A percentile compares a stretch with the other conserved stretches of the same genome.
phyloP scores from a whole-genome alignment of 2,329 filamentous ascomycete species.

The Nemania sp. region DNA sequence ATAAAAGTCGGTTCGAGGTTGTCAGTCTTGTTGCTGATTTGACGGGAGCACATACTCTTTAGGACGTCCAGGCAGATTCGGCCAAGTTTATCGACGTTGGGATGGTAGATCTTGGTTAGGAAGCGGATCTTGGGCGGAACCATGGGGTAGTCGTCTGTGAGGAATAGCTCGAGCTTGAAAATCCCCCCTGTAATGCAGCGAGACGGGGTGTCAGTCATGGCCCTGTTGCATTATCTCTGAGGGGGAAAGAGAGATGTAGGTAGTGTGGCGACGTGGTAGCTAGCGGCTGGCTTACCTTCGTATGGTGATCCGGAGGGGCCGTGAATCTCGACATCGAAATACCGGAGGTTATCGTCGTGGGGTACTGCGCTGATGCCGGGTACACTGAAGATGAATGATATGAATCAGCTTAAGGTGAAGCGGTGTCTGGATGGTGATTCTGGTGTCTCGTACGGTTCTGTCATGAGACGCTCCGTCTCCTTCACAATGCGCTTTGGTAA shows the following conservation, averaged over 20 bases:
- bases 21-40: conserved; percentile 1
- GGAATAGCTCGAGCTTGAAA: conserved; percentile 96
- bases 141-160: conserved; percentile 99
- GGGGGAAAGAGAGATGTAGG: not conserved
- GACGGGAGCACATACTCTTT: conserved; percentile 69
- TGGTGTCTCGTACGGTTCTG: conserved; percentile 77
- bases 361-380: conserved; percentile 94
- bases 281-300: conserved; percentile 67
- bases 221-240: not conserved
- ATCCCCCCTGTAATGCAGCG: conserved; percentile 64
- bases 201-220: not conserved
- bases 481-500: conserved; percentile 97
- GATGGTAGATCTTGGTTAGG: conserved; percentile 98
- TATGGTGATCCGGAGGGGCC: conserved; percentile 92
- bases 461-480: conserved; percentile 96
- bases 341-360: conserved; percentile 95
- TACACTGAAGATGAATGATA: conserved; percentile 63
- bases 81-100: conserved; percentile 96
- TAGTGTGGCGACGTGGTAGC: not conserved
- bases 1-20: not conserved
- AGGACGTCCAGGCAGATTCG: conserved; percentile 96
- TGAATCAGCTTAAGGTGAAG: not conserved
- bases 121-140: conserved; percentile 98
- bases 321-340: conserved; percentile 97
- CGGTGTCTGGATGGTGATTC: not conserved